A percentile compares a stretch with the other conserved stretches of the same genome.
These are phyloP conservation scores for Protomyces gravidus DNA, from an alignment of 1,139 yeast species.

Conservation along the genomic window DNA sequence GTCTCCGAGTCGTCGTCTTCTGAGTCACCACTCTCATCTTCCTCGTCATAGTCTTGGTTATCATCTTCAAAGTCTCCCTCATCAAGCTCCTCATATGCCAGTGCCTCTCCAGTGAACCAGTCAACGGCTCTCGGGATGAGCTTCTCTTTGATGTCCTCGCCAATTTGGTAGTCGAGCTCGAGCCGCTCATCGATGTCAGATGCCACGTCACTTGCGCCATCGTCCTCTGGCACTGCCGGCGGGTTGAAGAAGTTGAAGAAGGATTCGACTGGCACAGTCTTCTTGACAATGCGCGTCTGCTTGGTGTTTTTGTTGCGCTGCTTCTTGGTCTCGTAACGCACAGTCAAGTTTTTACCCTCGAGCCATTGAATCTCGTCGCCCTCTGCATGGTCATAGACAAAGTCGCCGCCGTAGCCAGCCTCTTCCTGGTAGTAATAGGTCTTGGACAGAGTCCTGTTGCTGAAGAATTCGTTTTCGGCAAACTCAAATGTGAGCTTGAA, in stretches of 20 bases:
- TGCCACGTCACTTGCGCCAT: conserved; percentile 47
- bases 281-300: conserved; percentile 94
- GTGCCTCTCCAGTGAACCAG: conserved; percentile 98
- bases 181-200: conserved; percentile 70
- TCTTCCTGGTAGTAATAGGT: conserved; percentile 93
- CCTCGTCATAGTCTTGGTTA: conserved; percentile 54
- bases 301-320: conserved; percentile 97
- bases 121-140: conserved; percentile 93
- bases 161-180: conserved; percentile 90
- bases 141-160: conserved; percentile 94
- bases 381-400: conserved; percentile 93
- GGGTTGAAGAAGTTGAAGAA: conserved; percentile 95
- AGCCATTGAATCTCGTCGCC: conserved; percentile 85
- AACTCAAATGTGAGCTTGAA: conserved; percentile 82
- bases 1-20: conserved; percentile 42
- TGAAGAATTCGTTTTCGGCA: conserved; percentile 67
- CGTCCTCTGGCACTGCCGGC: conserved; percentile 67
- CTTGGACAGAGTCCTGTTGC: conserved; percentile 67
- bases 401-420: conserved; percentile 91
- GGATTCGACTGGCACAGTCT: conserved; percentile 85
- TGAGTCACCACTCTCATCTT: conserved; percentile 38
- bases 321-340: conserved; percentile 85
- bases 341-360: conserved; percentile 77
- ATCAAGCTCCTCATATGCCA: conserved; percentile 49
- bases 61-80: conserved; percentile 51